These are phyloP conservation scores for Pichia occidentalis DNA, from an alignment of 805 yeast species.

Conservation along the genomic window DNA sequence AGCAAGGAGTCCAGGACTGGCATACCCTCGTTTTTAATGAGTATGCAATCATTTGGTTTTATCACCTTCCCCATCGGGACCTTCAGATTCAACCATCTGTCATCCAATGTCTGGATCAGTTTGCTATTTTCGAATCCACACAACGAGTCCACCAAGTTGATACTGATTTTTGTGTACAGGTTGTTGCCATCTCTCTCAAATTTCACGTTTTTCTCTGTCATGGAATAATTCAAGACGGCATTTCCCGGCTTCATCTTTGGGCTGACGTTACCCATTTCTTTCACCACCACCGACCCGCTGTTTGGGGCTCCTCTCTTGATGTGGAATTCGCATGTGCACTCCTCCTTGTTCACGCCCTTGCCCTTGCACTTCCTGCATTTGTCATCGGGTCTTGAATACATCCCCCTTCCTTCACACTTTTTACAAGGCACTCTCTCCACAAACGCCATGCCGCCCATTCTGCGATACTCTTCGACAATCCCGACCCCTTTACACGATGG, in stretches of 20 bases:
- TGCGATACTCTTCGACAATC: conserved; percentile 45
- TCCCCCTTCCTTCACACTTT: conserved; percentile 68
- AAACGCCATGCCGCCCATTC: conserved; percentile 70
- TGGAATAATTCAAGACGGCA: conserved; percentile 52
- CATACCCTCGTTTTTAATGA: conserved; percentile 76
- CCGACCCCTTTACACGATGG: conserved; percentile 71
- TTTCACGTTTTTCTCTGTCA: conserved; percentile 7
- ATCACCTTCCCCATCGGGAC: conserved; percentile 76
- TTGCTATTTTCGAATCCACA: conserved; percentile 66
- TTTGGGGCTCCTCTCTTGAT: conserved; percentile 65
- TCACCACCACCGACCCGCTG: conserved; percentile 53
- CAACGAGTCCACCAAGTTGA: conserved; percentile 76
- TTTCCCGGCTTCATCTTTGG: conserved; percentile 74
- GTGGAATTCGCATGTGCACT: conserved; percentile 68
- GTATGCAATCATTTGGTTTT: conserved; percentile 65
- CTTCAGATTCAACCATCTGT: conserved; percentile 57
- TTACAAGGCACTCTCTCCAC: conserved; percentile 56
- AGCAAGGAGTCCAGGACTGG: conserved; percentile 39
- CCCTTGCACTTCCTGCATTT: conserved; percentile 76
- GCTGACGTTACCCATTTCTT: conserved; percentile 71
- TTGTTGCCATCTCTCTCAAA: conserved; percentile 52
- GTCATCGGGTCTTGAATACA: conserved; percentile 54
- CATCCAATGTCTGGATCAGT: conserved; percentile 71
- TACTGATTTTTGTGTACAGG: conserved; percentile 49
- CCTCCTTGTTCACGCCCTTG: conserved; percentile 50